Base-by-base conservation (phyloP, 192 early-diverging fungal genomes). In the Thoreauomyces humboldtii region DNA sequence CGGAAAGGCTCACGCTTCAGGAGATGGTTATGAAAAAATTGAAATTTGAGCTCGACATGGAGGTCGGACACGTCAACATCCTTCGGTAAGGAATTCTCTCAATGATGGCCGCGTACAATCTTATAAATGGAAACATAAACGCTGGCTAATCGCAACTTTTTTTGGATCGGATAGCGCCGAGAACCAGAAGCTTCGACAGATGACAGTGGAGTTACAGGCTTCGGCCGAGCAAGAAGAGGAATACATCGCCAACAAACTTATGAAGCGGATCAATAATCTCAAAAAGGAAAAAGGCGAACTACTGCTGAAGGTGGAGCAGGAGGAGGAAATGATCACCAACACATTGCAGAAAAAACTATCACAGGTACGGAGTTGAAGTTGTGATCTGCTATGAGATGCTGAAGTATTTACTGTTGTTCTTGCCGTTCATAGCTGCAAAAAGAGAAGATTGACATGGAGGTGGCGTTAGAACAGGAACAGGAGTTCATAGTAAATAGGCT, bases 401-500 rank as follows among this genome's bases (percentile, higher is more conserved):
- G 11, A 42, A 42, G n/a, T 42, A n/a, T 42, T 42, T 42, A 42
- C 41, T n/a, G n/a, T 42, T n/a, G n/a, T 50, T 22, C 47, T 21
- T 28, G 6, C n/a, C 5, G n/a, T 0, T 9, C 28, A 34, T 9
- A 89, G 76, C 78, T 96, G 34, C 89, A 94, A 65, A 83, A 86
- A 59, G 93, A 96, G 71, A 96, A 94, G 74, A 82, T 92, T 60
- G 86, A 92, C 41, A 85, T 96, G 79, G 93, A 96, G 57, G 85
- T 85, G 55, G 88, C 91, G 14, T 74, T 96, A 61, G 93, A 96
- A 65, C 90, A 92, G 67, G 92, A 94, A 62, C 91, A 94, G 66
- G 92, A 95, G 74, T 91, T 90, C 53, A 87, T 94, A 59, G 92
- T 96, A 48, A 96, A 96, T 71, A 78, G 87, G 61, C 70, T 94